phyloP scores from a whole-genome alignment of 805 yeast genomes.

The Komagataella kurtzmanii region DNA sequence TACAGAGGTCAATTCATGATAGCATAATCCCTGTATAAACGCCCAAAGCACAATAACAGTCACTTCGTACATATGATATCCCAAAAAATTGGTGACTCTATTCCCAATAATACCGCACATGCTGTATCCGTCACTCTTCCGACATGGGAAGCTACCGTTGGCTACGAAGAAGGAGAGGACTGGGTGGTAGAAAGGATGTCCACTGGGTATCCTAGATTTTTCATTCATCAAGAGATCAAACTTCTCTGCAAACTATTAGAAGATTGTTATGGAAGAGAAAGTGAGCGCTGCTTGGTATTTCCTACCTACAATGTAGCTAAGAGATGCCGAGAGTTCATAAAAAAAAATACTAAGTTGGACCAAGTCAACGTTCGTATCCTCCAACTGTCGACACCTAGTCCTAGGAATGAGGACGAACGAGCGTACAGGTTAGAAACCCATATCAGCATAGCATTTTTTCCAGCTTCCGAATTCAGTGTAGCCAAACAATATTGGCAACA shows the following conservation, averaged over 20 bases:
- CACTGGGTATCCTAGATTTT: constrained; percentile 84
- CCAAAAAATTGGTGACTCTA: constrained; percentile 61
- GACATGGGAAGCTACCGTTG: constrained; percentile 88
- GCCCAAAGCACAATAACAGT: background rate
- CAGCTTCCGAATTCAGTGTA: constrained; percentile 37
- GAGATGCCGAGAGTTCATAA: constrained; percentile 71
- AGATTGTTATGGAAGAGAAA: constrained; percentile 64
- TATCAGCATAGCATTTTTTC: constrained; percentile 72
- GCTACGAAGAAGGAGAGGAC: constrained; percentile 81
- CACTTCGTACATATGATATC: constrained; percentile 8
- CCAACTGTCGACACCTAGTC: constrained; percentile 61
- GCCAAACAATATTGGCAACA: constrained; percentile 95
- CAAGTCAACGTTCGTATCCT: constrained; percentile 41
- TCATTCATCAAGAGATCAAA: constrained; percentile 51
- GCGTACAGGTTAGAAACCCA: constrained; percentile 50
- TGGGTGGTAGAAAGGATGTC: constrained; percentile 68
- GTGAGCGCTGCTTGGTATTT: constrained; percentile 63
- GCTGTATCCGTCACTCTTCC: constrained; percentile 94
- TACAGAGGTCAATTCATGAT: background rate
- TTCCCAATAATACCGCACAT: constrained; percentile 82
- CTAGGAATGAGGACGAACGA: constrained; percentile 43
- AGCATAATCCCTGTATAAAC: background rate
- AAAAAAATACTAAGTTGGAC: constrained; percentile 23
- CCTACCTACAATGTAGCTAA: constrained; percentile 73
- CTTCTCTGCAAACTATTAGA: constrained; percentile 41